These are phyloP conservation scores for Penicillium cataractarum DNA, from an alignment of 495 filamentous ascomycete genomes.

Conservation along the genomic window DNA sequence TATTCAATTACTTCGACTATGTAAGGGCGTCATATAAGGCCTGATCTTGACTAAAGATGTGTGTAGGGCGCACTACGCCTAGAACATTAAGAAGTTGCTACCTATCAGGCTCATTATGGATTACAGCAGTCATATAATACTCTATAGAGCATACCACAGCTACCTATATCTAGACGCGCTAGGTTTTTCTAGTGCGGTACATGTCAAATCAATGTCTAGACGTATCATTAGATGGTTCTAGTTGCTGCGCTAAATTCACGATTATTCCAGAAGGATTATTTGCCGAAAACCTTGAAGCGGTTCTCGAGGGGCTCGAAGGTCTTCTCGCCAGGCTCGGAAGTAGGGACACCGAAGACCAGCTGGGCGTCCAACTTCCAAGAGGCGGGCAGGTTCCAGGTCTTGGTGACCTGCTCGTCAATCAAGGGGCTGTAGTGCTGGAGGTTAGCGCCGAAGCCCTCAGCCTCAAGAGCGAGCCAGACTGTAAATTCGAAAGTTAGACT, in stretches of 20 bases:
- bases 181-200: neutral
- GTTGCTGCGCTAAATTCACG: neutral
- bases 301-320: conserved; percentile 39
- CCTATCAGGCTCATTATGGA: no score
- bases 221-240: neutral
- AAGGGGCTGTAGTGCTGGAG: conserved; percentile 61
- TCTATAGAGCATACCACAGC: no score
- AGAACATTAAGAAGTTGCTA: no score
- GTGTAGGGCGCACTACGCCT: no score
- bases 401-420: conserved; percentile 47
- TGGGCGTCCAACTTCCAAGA: conserved; percentile 54
- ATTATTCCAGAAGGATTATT: conserved; percentile 20
- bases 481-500: conserved; percentile 12
- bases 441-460: conserved; percentile 55
- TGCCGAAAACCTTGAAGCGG: conserved; percentile 49
- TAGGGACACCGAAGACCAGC: conserved; percentile 53
- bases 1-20: no score
- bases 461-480: conserved; percentile 55
- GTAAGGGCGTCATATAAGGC: no score
- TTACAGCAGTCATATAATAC: no score
- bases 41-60: no score
- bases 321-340: conserved; percentile 42
- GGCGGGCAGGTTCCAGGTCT: conserved; percentile 46
- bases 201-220: neutral
- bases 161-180: neutral